Evolutionary conservation across 2,329 filamentous ascomycete species (phyloP).

Genomic region (Corinectria fuckeliana): DNA sequence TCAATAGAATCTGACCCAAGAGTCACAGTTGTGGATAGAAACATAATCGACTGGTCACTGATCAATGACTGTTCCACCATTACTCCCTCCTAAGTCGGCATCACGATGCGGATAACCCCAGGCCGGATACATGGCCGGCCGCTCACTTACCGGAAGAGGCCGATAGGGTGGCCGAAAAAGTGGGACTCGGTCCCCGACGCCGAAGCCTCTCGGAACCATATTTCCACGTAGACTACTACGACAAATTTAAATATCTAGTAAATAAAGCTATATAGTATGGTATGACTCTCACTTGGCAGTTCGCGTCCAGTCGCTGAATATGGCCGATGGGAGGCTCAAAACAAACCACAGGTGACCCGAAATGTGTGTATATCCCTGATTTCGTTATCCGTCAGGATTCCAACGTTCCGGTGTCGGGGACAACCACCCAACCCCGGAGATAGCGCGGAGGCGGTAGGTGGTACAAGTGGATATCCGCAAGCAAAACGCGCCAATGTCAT

Average conservation of each 20-base stretch:
- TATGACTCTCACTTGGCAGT: too few relatives aligned
- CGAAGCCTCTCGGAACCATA: constrained; percentile 23
- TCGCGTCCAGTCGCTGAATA: not conserved
- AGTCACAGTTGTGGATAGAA: constrained; percentile 16
- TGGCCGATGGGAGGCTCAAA: not conserved
- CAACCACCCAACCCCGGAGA: constrained; percentile 3
- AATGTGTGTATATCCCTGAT: not conserved
- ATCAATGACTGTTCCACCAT: not conserved
- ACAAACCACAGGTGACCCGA: not conserved
- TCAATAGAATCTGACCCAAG: constrained; percentile 1
- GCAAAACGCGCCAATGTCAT: constrained; percentile 3
- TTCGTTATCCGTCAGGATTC: not conserved
- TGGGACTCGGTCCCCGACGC: constrained; percentile 16
- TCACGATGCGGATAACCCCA: not conserved
- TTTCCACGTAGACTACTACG: constrained; percentile 15
- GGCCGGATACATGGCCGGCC: not conserved
- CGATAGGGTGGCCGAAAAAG: constrained; percentile 23
- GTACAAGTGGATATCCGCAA: not conserved
- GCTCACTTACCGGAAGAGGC: constrained; percentile 1
- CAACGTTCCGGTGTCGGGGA: constrained; percentile 17
- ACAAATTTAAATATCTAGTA: too few relatives aligned
- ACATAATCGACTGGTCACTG: constrained; percentile 4
- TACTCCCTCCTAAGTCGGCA: not conserved
- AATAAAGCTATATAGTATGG: too few relatives aligned
- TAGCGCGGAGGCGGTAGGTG: constrained; percentile 6